Conservation (phyloP, 2,329 filamentous ascomycete species). For the Diaporthe ampelina region DNA sequence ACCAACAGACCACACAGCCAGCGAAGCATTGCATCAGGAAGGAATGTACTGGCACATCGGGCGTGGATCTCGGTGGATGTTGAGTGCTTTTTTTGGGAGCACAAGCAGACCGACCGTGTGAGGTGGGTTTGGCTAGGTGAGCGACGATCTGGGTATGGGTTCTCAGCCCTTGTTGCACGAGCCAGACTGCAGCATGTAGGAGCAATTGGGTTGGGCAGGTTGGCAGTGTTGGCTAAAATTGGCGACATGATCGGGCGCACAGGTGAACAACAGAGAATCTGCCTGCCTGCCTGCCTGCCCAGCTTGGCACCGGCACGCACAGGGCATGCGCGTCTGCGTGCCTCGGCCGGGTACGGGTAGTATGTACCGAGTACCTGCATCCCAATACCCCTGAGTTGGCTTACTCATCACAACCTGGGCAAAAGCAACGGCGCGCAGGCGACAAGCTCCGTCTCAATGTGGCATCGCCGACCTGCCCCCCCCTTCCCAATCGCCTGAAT, state of each 20-base stretch:
- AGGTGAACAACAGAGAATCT: not conserved
- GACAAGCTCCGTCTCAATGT: constrained; percentile 1
- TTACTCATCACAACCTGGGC: constrained; percentile 18
- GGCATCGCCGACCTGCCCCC: constrained; percentile 1
- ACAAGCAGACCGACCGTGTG: not conserved
- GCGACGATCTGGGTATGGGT: constrained; percentile 28
- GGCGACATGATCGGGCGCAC: not conserved
- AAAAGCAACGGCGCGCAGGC: not conserved
- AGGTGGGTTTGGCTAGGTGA: not conserved
- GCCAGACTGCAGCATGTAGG: constrained; percentile 12
- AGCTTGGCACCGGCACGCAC: too few relatives aligned
- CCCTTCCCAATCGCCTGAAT: not conserved
- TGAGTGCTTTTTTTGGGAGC: not conserved
- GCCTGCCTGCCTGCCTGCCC: too few relatives aligned
- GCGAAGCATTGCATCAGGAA: not conserved
- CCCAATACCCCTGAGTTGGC: constrained; percentile 26
- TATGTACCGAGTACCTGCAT: not conserved
- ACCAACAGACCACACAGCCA: not conserved
- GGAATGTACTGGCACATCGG: too few relatives aligned
- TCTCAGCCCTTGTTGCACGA: not conserved
- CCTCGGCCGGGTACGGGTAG: too few relatives aligned
- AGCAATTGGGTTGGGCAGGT: constrained; percentile 9
- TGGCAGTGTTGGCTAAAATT: not conserved
- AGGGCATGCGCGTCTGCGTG: too few relatives aligned
- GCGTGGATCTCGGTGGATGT: too few relatives aligned